Conservation (phyloP, 2,329 filamentous ascomycete species). For the Alternaria solani region DNA sequence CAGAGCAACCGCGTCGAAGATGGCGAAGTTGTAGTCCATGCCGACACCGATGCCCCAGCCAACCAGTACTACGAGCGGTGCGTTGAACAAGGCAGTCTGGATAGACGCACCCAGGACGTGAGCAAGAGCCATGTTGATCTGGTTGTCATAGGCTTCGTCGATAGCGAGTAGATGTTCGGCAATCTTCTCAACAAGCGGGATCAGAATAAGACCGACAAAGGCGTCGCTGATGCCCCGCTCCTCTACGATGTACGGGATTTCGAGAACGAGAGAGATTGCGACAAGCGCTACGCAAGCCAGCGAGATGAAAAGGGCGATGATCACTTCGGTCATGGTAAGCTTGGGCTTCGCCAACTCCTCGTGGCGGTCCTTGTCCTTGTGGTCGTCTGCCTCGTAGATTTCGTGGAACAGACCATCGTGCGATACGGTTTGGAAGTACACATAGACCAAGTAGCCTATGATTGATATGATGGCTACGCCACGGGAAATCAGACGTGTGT, state of each 20-base stretch:
- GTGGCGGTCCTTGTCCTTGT: conserved; percentile 69
- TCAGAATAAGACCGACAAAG: conserved; percentile 76
- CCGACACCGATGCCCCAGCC: conserved; percentile 74
- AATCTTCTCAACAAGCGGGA: conserved; percentile 84
- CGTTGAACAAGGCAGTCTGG: conserved; percentile 89
- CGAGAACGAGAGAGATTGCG: conserved; percentile 74
- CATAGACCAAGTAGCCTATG: conserved; percentile 66
- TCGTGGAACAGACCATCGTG: conserved; percentile 81
- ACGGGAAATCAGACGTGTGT: conserved; percentile 72
- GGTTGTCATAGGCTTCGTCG: conserved; percentile 83
- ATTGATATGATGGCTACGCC: conserved; percentile 75
- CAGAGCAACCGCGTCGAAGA: conserved; percentile 84
- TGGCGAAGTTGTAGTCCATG: conserved; percentile 85
- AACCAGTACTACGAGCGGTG: conserved; percentile 81
- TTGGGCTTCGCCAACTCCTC: conserved; percentile 69
- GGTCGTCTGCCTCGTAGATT: conserved; percentile 75
- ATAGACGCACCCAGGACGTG: conserved; percentile 88
- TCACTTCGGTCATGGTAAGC: conserved; percentile 76
- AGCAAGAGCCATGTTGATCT: conserved; percentile 84
- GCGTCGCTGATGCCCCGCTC: conserved; percentile 57
- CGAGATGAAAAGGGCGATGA: conserved; percentile 70
- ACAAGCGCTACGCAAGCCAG: conserved; percentile 76
- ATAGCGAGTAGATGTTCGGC: conserved; percentile 83
- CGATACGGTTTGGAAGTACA: conserved; percentile 78
- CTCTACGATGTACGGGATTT: conserved; percentile 71